phyloP scores from a whole-genome alignment of 805 yeast genomes.

The Kodamaea restingae region DNA sequence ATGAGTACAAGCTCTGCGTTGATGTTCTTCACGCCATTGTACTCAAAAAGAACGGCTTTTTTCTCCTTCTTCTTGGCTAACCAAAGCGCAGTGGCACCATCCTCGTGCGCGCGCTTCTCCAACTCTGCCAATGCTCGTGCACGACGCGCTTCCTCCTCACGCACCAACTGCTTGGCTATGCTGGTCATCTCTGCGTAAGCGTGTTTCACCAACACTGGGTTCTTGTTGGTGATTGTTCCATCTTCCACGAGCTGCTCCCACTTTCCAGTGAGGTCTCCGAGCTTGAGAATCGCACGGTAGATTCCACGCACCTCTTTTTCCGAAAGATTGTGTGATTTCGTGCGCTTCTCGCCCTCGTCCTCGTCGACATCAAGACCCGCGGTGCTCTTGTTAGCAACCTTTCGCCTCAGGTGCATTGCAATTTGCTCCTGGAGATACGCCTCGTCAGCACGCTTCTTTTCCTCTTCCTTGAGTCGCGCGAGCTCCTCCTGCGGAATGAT shows the following conservation, averaged over 20 bases:
- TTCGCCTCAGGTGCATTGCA: slow-evolving; percentile 78
- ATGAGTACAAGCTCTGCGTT: slow-evolving; percentile 85
- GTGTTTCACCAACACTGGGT: slow-evolving; percentile 71
- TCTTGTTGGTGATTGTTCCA: slow-evolving; percentile 81
- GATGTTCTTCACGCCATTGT: slow-evolving; percentile 78
- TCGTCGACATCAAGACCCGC: slow-evolving; percentile 33
- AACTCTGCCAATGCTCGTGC: slow-evolving; percentile 49
- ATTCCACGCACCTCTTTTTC: slow-evolving; percentile 86
- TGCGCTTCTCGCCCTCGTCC: slow-evolving; percentile 34
- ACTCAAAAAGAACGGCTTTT: slow-evolving; percentile 86
- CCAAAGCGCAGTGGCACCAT: slow-evolving; percentile 51
- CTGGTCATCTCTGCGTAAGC: slow-evolving; percentile 70
- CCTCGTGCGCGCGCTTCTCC: slow-evolving; percentile 54
- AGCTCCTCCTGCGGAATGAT: slow-evolving; percentile 95
- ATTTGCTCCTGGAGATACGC: slow-evolving; percentile 84
- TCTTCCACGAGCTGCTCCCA: slow-evolving; percentile 89
- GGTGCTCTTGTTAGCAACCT: slow-evolving; percentile 64
- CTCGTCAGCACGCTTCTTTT: slow-evolving; percentile 80
- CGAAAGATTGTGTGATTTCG: slow-evolving; percentile 44
- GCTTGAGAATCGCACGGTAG: slow-evolving; percentile 74
- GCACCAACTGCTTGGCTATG: slow-evolving; percentile 56
- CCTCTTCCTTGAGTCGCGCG: slow-evolving; percentile 84
- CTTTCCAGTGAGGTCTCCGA: slow-evolving; percentile 71
- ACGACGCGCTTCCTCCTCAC: slow-evolving; percentile 64
- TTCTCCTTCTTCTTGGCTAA: slow-evolving; percentile 73